A percentile compares a stretch with the other conserved stretches of the same genome.
phyloP scores from a whole-genome alignment of 1,284 basidiomycete species.

The Cryptococcus sp. region DNA sequence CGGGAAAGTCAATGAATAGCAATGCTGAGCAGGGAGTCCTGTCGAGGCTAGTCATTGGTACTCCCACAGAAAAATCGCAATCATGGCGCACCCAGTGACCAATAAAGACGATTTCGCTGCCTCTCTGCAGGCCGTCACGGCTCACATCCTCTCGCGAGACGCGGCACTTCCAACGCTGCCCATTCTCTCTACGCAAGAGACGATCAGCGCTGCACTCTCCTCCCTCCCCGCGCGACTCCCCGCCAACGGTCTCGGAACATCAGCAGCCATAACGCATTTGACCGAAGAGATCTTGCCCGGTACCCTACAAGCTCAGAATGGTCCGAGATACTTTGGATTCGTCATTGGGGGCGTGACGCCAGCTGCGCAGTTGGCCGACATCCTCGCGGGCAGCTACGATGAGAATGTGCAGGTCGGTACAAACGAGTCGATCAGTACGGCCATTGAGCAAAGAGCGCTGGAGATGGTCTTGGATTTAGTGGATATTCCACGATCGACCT shows the following conservation, averaged over 20 bases:
- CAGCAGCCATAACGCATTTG: conserved; percentile 36
- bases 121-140: conserved; percentile 25
- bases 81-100: background rate
- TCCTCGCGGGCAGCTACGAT: conserved; percentile 51
- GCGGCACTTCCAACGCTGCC: conserved; percentile 25
- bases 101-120: conserved; percentile 16
- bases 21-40: too few species aligned
- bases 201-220: conserved; percentile 23
- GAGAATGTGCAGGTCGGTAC: conserved; percentile 58
- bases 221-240: conserved; percentile 40
- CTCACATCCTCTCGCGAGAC: conserved; percentile 31
- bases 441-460: conserved; percentile 54
- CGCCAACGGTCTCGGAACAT: conserved; percentile 41
- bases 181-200: conserved; percentile 21
- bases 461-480: conserved; percentile 56
- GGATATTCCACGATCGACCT: conserved; percentile 43
- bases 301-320: conserved; percentile 52
- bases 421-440: conserved; percentile 51
- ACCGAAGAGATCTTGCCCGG: conserved; percentile 46
- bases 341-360: conserved; percentile 56
- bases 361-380: conserved; percentile 54
- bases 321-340: conserved; percentile 58
- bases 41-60: too few species aligned
- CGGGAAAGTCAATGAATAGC: too few species aligned
- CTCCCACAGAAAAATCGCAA: background rate